Conservation (phyloP, 495 filamentous ascomycete genomes). For the Astrocystis sublimbata region DNA sequence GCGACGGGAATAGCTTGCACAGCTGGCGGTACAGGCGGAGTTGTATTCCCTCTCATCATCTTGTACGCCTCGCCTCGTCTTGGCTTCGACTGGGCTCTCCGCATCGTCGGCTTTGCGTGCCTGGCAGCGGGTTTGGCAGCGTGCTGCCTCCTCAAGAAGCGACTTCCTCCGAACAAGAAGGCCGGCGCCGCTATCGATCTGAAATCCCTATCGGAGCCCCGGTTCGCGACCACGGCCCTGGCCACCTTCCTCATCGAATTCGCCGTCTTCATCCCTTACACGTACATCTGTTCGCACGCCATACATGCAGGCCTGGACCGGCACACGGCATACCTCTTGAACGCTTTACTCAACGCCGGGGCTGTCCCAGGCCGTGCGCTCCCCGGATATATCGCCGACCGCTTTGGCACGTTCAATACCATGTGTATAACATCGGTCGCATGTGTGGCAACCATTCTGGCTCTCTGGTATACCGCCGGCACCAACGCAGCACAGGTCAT, state of each 20-base stretch:
- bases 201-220: conserved; percentile 10
- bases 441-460: conserved; percentile 69
- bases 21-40: conserved; percentile 61
- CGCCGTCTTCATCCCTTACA: conserved; percentile 46
- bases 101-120: conserved; percentile 60
- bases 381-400: conserved; percentile 70
- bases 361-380: conserved; percentile 67
- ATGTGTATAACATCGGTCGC: conserved; percentile 58
- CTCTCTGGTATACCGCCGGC: conserved; percentile 77
- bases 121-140: conserved; percentile 42
- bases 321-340: conserved; percentile 62
- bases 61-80: conserved; percentile 48
- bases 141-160: conserved; percentile 11
- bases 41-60: conserved; percentile 60
- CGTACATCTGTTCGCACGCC: conserved; percentile 10
- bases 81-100: conserved; percentile 60
- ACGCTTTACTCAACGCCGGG: conserved; percentile 59
- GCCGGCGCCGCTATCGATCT: conserved; percentile 14
- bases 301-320: conserved; percentile 49
- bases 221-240: conserved; percentile 11
- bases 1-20: conserved; percentile 67
- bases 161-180: conserved; percentile 12
- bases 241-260: conserved; percentile 44
- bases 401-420: conserved; percentile 53
- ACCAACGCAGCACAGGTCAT: conserved; percentile 61